Percentiles rank a stretch among this genome's conserved stretches.
Conservation (phyloP, 306 rosid genomes). For the Quercus aquifolioides region DNA sequence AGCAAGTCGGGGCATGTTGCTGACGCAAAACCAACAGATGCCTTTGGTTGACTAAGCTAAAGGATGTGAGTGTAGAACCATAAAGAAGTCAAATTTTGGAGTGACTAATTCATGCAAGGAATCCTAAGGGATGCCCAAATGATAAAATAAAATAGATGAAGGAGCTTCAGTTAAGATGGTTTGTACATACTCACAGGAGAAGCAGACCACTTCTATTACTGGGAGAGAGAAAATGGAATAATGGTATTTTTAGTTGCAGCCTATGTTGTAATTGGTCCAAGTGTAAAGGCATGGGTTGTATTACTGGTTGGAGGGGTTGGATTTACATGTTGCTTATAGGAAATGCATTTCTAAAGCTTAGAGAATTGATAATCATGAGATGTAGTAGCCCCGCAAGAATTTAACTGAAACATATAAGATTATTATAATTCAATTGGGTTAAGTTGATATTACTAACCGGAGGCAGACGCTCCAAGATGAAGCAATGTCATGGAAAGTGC, state of each 20-base stretch:
- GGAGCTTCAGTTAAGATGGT: background rate
- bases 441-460: slow-evolving; percentile 10
- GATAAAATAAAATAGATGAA: background rate
- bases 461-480: slow-evolving; percentile 10
- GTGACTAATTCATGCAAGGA: background rate
- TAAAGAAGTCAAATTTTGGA: slow-evolving; percentile 10
- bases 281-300: background rate
- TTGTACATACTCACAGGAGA: background rate
- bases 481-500: slow-evolving; percentile 20
- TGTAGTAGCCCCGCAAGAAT: background rate
- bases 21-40: background rate
- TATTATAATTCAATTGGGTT: background rate
- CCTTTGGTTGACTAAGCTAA: background rate
- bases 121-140: background rate
- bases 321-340: background rate
- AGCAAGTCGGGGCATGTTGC: background rate
- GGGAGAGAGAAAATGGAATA: background rate
- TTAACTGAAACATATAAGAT: background rate
- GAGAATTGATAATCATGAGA: background rate
- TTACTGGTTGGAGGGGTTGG: background rate
- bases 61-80: background rate
- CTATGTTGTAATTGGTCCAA: no score
- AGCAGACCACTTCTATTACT: background rate
- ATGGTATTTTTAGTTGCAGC: no score
- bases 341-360: background rate